phyloP scores from a whole-genome alignment of 2,329 filamentous ascomycete genomes.

The Aureobasidium subglaciale region DNA sequence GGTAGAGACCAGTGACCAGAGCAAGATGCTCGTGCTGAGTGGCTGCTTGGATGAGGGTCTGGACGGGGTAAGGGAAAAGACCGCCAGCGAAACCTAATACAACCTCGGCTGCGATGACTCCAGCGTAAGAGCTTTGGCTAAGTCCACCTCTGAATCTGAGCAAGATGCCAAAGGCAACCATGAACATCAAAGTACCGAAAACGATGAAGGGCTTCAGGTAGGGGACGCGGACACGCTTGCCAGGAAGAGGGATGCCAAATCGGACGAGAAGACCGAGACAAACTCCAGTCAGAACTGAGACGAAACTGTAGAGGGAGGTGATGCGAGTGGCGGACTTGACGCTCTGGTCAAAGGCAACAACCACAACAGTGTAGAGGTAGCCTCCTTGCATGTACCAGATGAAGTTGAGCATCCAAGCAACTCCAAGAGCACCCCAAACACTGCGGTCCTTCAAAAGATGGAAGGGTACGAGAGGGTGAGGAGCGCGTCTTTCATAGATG shows the following conservation, averaged over 20 bases:
- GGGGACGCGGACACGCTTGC: constrained; percentile 21
- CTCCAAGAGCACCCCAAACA: constrained; percentile 57
- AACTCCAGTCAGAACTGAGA: constrained; percentile 50
- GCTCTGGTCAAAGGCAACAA: constrained; percentile 55
- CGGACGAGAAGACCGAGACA: constrained; percentile 36
- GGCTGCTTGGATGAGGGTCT: constrained; percentile 31
- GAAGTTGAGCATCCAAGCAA: constrained; percentile 51
- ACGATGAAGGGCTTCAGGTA: constrained; percentile 30
- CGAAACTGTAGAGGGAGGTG: constrained; percentile 51
- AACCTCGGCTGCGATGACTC: constrained; percentile 39
- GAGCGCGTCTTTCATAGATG: constrained; percentile 34
- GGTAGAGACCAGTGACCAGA: constrained; percentile 53
- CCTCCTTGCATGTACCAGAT: constrained; percentile 58
- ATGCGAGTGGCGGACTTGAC: constrained; percentile 52
- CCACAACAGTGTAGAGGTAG: constrained; percentile 56
- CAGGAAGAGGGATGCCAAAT: constrained; percentile 15
- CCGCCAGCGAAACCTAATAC: constrained; percentile 29
- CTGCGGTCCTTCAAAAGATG: constrained; percentile 54
- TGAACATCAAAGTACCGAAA: constrained; percentile 26
- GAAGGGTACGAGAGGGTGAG: constrained; percentile 36
- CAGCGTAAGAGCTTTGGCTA: constrained; percentile 32
- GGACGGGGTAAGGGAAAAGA: constrained; percentile 25
- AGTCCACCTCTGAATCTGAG: constrained; percentile 30
- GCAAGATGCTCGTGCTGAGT: constrained; percentile 47
- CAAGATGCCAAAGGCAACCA: constrained; percentile 26